Percentiles rank a stretch among this genome's conserved stretches.
Evolutionary conservation across 2,329 filamentous ascomycete genomes (phyloP).

Genomic region (Colletotrichum neosansevieriae): DNA sequence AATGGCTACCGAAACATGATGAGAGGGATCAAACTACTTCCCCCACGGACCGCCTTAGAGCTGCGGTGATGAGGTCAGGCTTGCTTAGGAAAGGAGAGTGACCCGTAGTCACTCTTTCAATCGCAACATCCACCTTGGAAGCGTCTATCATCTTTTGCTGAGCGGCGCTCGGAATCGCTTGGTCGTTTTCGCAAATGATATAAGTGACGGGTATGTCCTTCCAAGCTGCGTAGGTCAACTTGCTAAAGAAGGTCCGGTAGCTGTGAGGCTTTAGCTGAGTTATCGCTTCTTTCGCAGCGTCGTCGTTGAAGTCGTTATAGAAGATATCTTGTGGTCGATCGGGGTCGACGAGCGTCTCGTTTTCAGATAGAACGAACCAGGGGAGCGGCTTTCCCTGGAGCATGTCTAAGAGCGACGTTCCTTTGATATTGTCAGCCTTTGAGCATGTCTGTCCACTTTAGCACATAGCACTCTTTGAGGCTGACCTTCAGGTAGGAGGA

Average conservation of each 20-base stretch:
- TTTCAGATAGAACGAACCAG: slow-evolving; percentile 6
- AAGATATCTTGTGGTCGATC: neutral
- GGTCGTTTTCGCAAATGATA: slow-evolving; percentile 18
- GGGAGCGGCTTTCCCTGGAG: neutral
- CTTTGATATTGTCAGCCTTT: neutral
- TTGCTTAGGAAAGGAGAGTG: slow-evolving; percentile 23
- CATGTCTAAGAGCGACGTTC: neutral
- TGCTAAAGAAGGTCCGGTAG: slow-evolving; percentile 7
- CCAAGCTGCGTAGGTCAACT: slow-evolving; percentile 21
- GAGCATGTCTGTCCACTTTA: too few relatives aligned
- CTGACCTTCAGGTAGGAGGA: neutral
- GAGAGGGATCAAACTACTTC: neutral
- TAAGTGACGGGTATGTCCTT: slow-evolving; percentile 21
- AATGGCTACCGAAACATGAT: too few relatives aligned
- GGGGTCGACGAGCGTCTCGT: neutral
- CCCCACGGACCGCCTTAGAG: slow-evolving; percentile 7
- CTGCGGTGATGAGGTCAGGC: slow-evolving; percentile 5
- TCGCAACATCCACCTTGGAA: neutral
- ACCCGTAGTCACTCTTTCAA: slow-evolving; percentile 3
- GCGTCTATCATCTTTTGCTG: slow-evolving; percentile 21
- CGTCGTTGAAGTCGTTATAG: slow-evolving; percentile 2
- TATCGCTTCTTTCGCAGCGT: neutral
- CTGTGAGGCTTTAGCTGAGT: neutral
- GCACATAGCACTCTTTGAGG: too few relatives aligned
- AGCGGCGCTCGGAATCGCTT: slow-evolving; percentile 1